Evolutionary conservation across 345 rosid species (phyloP).

Genomic region (Hirschfeldia incana): DNA sequence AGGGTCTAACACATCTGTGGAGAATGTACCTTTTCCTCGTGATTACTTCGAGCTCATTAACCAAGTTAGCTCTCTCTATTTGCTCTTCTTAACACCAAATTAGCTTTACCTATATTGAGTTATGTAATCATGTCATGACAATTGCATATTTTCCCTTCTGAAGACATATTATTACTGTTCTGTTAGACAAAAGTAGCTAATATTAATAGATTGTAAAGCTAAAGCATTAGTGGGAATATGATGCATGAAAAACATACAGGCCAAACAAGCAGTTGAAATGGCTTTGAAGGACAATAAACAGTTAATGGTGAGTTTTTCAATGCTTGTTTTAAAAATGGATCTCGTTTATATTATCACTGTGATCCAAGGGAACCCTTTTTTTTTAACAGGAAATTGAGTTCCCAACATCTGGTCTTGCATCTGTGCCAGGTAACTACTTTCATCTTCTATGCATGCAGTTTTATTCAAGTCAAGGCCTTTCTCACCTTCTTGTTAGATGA

Average conservation of each 20-base stretch:
- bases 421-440: slow-evolving; percentile 73
- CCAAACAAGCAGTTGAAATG: slow-evolving; percentile 65
- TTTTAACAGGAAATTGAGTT: slow-evolving; percentile 87
- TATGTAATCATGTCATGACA: neutral
- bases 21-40: slow-evolving; percentile 63
- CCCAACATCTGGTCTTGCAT: slow-evolving; percentile 89
- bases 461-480: neutral
- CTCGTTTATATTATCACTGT: slow-evolving; percentile 18
- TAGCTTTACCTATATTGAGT: neutral
- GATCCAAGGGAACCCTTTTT: slow-evolving; percentile 22
- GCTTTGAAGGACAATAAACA: slow-evolving; percentile 56
- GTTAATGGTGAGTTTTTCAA: slow-evolving; percentile 55
- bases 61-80: slow-evolving; percentile 53
- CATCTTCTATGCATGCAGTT: neutral
- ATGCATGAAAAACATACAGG: slow-evolving; percentile 45
- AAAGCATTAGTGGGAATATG: neutral
- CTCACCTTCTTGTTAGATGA: neutral
- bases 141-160: too few relatives aligned
- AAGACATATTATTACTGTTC: too few relatives aligned
- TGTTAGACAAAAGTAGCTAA: too few relatives aligned
- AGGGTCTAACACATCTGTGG: slow-evolving; percentile 41
- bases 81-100: neutral
- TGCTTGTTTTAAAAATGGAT: neutral
- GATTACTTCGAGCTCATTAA: slow-evolving; percentile 68
- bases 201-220: too few relatives aligned